Base-by-base conservation (phyloP, 83 land plant species). In the Thuja plicata region DNA sequence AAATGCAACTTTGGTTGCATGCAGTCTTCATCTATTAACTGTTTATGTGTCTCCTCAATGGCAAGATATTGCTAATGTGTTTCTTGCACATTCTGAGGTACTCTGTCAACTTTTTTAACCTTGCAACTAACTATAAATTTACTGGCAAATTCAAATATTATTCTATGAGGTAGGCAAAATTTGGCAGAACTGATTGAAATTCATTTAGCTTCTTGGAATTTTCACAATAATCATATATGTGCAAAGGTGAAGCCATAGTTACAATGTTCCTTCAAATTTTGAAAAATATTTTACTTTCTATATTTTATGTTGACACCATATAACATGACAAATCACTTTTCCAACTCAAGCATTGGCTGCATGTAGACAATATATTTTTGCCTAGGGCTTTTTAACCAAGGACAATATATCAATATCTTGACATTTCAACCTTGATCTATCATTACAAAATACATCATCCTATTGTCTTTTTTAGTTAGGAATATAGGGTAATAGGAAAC, bases 31-130 rank as follows among this genome's bases (percentile, higher is more conserved):
- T 92, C 86, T 94, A 8, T 86, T 94, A 76, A 89, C 92, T 50
- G 90, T 43, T 79, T 92, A 74, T 92, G 85, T 94, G 30, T 94
- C 96, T 35, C 79, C 94, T 48, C 94, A 93, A 81, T 94, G 95
- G 95, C 91, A 91, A 52, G 95, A 94, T 84, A 89, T 95, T 86
- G 95, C 62, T 45, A 90, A 88, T 88, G 94, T 95, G n/a, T 86
- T 95, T 81, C 90, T 93, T 82, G 93, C 91, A 19, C 96, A 95
- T 88, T 94, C 96, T 15, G 94, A 95, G 95, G 96, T 94, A 89
- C 45, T 50, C 73, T 32, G 81, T 60, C 13, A 83, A 83, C 32
- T n/a, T 89, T 52, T 24, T 46, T 37, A 21, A 77, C 8, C 50
- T 87, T 35, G 48, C 84, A 27, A 73, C 32, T 84, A 57, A 7